Percentiles rank a stretch among this genome's conserved stretches.
These are phyloP conservation scores for Annulohypoxylon truncatum DNA, from an alignment of 2,329 filamentous ascomycete species.

Conservation along the genomic window DNA sequence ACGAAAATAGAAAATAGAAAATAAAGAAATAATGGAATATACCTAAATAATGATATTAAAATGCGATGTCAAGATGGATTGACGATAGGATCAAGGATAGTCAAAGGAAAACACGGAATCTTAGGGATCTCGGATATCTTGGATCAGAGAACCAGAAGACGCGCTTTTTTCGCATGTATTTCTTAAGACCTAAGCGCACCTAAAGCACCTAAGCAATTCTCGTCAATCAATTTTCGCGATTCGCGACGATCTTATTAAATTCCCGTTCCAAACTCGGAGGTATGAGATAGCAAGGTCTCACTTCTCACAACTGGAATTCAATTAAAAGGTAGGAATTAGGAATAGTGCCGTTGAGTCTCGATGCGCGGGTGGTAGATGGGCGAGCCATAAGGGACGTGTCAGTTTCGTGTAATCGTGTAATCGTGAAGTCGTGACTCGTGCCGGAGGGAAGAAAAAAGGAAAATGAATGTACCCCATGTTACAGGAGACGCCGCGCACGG, in stretches of 20 bases:
- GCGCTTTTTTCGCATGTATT: slow-evolving; percentile 26
- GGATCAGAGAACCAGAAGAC: slow-evolving; percentile 20
- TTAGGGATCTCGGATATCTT: neutral
- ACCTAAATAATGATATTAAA: neutral
- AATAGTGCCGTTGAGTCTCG: slow-evolving; percentile 40
- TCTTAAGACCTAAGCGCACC: neutral
- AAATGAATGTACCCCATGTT: neutral
- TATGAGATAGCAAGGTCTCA: slow-evolving; percentile 15
- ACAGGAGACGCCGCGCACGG: slow-evolving; percentile 24
- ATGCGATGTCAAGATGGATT: neutral
- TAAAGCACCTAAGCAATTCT: slow-evolving; percentile 4
- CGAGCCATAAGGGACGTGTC: slow-evolving; percentile 48
- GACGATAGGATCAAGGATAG: neutral
- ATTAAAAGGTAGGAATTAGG: slow-evolving; percentile 50
- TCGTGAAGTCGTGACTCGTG: slow-evolving; percentile 40
- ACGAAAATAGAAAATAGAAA: neutral
- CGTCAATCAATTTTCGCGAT: slow-evolving; percentile 10
- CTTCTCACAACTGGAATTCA: slow-evolving; percentile 42
- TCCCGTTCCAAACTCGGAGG: slow-evolving; percentile 27
- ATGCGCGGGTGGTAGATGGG: slow-evolving; percentile 15
- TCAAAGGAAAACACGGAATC: slow-evolving; percentile 8
- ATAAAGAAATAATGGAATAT: slow-evolving; percentile 5
- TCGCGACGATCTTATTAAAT: slow-evolving; percentile 35
- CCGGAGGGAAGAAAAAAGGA: slow-evolving; percentile 21
- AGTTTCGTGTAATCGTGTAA: slow-evolving; percentile 51